Conservation (phyloP, 2,329 filamentous ascomycete genomes). For the Penicillium crustosum region DNA sequence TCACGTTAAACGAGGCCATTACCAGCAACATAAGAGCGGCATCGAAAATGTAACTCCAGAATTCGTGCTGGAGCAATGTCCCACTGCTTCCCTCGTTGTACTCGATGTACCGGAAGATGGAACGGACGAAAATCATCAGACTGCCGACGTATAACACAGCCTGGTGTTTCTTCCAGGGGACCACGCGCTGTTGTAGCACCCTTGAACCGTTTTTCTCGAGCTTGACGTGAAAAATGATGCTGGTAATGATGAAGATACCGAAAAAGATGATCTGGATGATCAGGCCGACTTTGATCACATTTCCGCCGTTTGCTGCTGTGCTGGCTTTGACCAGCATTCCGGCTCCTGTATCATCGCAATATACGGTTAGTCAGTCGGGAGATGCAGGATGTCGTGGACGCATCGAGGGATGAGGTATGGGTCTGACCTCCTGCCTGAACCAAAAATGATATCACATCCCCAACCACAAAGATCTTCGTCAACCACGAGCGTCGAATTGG, state of each 20-base stretch:
- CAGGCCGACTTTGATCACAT: background rate
- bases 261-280: slow-evolving; percentile 1
- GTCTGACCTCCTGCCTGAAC: slow-evolving; percentile 30
- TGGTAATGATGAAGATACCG: background rate
- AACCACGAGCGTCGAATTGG: slow-evolving; percentile 26
- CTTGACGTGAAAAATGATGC: background rate
- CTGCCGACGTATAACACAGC: background rate
- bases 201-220: background rate
- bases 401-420: background rate
- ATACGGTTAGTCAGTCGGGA: background rate
- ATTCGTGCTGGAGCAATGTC: background rate
- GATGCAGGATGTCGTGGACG: too few relatives aligned
- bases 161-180: background rate
- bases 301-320: background rate
- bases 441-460: slow-evolving; percentile 32
- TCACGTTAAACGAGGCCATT: background rate
- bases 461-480: slow-evolving; percentile 34
- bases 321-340: background rate
- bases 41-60: background rate
- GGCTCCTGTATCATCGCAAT: background rate
- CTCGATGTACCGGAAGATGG: slow-evolving; percentile 1
- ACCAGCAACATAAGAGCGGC: background rate
- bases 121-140: background rate
- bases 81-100: background rate
- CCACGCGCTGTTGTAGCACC: background rate